These are phyloP conservation scores for Hagleromyces aurorensis DNA, from an alignment of 805 yeast genomes.

Conservation along the genomic window DNA sequence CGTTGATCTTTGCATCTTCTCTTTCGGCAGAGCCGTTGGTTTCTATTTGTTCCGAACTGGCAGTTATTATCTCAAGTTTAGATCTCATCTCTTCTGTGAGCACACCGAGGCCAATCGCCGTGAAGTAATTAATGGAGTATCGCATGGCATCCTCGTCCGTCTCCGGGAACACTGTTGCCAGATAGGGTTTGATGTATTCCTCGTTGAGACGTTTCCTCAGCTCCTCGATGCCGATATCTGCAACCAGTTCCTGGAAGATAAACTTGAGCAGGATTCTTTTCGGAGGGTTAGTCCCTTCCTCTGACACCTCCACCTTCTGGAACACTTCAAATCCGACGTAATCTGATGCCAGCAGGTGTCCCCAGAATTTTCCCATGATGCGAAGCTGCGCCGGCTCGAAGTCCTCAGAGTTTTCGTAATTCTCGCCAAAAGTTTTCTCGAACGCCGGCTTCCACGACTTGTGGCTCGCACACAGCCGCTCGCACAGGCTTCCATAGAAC, in stretches of 20 bases:
- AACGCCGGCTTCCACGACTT: slow-evolving; percentile 53
- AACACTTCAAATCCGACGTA: slow-evolving; percentile 58
- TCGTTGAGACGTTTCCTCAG: slow-evolving; percentile 46
- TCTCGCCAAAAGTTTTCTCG: slow-evolving; percentile 42
- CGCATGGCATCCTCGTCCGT: slow-evolving; percentile 46
- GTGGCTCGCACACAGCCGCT: slow-evolving; percentile 46
- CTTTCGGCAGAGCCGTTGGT: background rate
- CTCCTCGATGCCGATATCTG: slow-evolving; percentile 57
- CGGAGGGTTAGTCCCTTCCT: slow-evolving; percentile 68
- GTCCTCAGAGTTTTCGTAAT: slow-evolving; percentile 53
- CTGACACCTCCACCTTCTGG: slow-evolving; percentile 50
- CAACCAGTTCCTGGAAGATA: slow-evolving; percentile 68
- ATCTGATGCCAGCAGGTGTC: slow-evolving; percentile 69
- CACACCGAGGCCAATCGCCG: slow-evolving; percentile 84
- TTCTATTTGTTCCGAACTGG: no score
- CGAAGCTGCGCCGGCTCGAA: slow-evolving; percentile 67
- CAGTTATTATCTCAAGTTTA: slow-evolving; percentile 33
- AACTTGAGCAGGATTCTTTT: slow-evolving; percentile 74
- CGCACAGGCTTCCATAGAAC: slow-evolving; percentile 71
- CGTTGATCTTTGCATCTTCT: background rate
- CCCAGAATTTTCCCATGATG: slow-evolving; percentile 79
- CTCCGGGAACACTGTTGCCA: slow-evolving; percentile 59
- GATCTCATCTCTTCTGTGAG: slow-evolving; percentile 78
- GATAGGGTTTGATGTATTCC: slow-evolving; percentile 39
- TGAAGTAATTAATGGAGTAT: slow-evolving; percentile 83